These are phyloP conservation scores for Fragosphaeria purpurea DNA, from an alignment of 2,329 filamentous ascomycete genomes.

Conservation along the genomic window DNA sequence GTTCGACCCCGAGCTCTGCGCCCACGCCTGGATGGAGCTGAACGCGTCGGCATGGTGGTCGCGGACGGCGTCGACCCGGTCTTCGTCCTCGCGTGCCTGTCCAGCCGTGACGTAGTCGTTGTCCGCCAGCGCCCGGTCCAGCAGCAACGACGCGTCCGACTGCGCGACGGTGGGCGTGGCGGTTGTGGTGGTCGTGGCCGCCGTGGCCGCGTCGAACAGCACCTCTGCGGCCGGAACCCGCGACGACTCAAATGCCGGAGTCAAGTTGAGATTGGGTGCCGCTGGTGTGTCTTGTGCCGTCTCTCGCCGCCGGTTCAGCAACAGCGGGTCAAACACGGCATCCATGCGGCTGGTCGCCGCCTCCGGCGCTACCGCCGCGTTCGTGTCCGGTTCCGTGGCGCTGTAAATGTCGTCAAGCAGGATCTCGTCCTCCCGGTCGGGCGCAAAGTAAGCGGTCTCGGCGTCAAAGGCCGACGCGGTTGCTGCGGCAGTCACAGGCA, in stretches of 20 bases:
- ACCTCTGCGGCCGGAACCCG: slow-evolving; percentile 4
- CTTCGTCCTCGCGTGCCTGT: slow-evolving; percentile 32
- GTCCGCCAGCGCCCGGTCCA: slow-evolving; percentile 30
- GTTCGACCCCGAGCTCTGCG: slow-evolving; percentile 32
- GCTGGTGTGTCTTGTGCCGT: not conserved
- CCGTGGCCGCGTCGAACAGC: slow-evolving; percentile 11
- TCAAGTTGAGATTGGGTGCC: not conserved
- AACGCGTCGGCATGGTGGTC: slow-evolving; percentile 36
- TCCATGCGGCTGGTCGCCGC: not conserved
- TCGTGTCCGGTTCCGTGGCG: slow-evolving; percentile 29
- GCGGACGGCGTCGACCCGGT: slow-evolving; percentile 44
- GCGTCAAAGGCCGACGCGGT: slow-evolving; percentile 10
- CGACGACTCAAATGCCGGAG: not conserved
- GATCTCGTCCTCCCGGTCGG: slow-evolving; percentile 33
- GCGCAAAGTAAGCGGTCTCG: slow-evolving; percentile 29
- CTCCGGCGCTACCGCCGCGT: not conserved
- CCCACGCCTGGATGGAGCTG: slow-evolving; percentile 56
- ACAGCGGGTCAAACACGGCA: slow-evolving; percentile 7
- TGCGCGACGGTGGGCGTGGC: not conserved
- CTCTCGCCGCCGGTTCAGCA: too few species aligned
- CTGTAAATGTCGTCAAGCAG: slow-evolving; percentile 36
- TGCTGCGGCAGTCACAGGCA: not conserved
- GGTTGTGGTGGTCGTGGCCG: not conserved
- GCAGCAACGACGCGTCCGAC: slow-evolving; percentile 1
- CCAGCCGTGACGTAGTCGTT: slow-evolving; percentile 42